Evolutionary conservation across 192 early-diverging fungal genomes (phyloP).

Genomic region (Kickxella alabastrina): DNA sequence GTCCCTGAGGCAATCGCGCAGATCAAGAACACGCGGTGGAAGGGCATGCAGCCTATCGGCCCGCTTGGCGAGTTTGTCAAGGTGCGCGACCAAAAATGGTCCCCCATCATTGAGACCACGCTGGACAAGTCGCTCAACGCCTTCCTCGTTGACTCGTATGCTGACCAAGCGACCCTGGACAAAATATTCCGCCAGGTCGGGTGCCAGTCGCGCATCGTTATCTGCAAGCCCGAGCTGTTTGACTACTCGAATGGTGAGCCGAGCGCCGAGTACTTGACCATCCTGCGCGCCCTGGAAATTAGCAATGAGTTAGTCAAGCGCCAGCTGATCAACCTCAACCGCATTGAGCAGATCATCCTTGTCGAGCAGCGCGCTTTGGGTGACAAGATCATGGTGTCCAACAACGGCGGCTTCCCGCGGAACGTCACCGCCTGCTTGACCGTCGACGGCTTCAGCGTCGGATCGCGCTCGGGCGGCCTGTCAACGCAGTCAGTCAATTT

Average conservation of each 20-base stretch:
- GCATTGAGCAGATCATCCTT: conserved; percentile 68
- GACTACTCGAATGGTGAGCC: conserved; percentile 69
- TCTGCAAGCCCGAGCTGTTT: conserved; percentile 62
- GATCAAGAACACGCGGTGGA: conserved; percentile 52
- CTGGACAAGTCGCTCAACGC: conserved; percentile 60
- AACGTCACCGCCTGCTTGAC: conserved; percentile 66
- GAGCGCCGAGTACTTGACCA: conserved; percentile 53
- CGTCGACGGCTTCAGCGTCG: conserved; percentile 58
- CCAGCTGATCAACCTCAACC: conserved; percentile 62
- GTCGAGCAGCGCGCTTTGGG: conserved; percentile 51
- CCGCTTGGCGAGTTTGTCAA: conserved; percentile 67
- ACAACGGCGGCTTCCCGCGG: conserved; percentile 54
- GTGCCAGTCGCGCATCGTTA: conserved; percentile 57
- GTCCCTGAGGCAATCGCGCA: conserved; percentile 59
- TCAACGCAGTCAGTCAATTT: conserved; percentile 41
- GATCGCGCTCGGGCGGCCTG: conserved; percentile 49
- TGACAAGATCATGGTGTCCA: conserved; percentile 47
- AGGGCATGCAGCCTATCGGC: conserved; percentile 57
- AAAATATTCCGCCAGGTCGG: conserved; percentile 51
- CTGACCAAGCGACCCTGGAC: conserved; percentile 55
- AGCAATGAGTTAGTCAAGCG: conserved; percentile 69
- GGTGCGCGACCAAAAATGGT: conserved; percentile 56
- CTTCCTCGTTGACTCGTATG: conserved; percentile 67
- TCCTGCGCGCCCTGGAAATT: conserved; percentile 60
- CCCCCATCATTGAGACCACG: conserved; percentile 59